Percentiles rank a stretch among this genome's conserved stretches.
These are phyloP conservation scores for Colletotrichum destructivum DNA, from an alignment of 2,329 filamentous ascomycete species.

Conservation along the genomic window DNA sequence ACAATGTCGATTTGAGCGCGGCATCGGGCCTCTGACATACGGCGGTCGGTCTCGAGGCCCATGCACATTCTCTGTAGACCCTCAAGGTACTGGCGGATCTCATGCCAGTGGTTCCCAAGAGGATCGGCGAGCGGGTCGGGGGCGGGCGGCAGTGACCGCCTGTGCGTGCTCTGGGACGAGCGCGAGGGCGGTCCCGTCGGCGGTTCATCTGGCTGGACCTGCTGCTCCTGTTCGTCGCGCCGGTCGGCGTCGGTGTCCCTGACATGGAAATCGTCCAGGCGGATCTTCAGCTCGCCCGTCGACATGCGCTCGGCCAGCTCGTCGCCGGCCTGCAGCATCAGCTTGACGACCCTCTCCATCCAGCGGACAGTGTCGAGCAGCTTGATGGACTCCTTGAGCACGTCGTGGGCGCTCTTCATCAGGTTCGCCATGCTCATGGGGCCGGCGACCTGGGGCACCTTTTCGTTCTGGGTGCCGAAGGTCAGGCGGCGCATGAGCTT, in stretches of 20 bases:
- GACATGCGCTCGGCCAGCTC: slow-evolving; percentile 55
- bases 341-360: slow-evolving; percentile 63
- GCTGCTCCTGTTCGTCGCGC: slow-evolving; percentile 32
- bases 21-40: slow-evolving; percentile 63
- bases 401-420: slow-evolving; percentile 64
- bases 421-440: slow-evolving; percentile 62
- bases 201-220: slow-evolving; percentile 37
- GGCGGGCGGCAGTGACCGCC: slow-evolving; percentile 30
- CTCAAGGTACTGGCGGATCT: slow-evolving; percentile 63
- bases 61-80: slow-evolving; percentile 60
- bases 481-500: slow-evolving; percentile 42
- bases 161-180: slow-evolving; percentile 30
- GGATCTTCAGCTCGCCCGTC: slow-evolving; percentile 42
- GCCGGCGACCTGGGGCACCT: slow-evolving; percentile 42
- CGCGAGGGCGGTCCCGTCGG: slow-evolving; percentile 31
- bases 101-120: slow-evolving; percentile 59
- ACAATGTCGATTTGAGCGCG: slow-evolving; percentile 64
- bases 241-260: slow-evolving; percentile 6
- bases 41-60: slow-evolving; percentile 61
- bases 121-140: slow-evolving; percentile 41
- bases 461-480: slow-evolving; percentile 26
- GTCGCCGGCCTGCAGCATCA: slow-evolving; percentile 60
- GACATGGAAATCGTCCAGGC: slow-evolving; percentile 29
- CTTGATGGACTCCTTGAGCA: slow-evolving; percentile 61
- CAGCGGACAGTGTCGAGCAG: slow-evolving; percentile 62